phyloP scores from a whole-genome alignment of 2,329 filamentous ascomycete species.

The Talaromyces sp. region DNA sequence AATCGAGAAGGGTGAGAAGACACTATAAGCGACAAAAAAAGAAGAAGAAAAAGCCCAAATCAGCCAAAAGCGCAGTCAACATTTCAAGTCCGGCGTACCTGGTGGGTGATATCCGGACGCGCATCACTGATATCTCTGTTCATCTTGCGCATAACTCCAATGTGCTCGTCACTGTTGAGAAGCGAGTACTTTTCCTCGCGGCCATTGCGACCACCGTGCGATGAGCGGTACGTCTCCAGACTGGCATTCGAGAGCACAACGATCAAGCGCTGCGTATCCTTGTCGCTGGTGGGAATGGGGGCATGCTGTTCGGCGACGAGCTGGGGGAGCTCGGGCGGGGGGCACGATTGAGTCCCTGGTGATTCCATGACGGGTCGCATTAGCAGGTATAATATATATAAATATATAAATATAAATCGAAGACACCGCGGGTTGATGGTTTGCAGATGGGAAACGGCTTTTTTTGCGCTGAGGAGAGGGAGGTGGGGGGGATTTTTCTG shows the following conservation, averaged over 20 bases:
- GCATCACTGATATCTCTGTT: slow-evolving; percentile 97
- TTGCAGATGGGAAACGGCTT: neutral
- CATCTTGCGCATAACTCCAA: slow-evolving; percentile 99
- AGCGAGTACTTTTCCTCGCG: slow-evolving; percentile 95
- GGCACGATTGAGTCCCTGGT: slow-evolving; percentile 87
- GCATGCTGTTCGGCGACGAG: slow-evolving; percentile 89
- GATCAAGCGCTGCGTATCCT: slow-evolving; percentile 85
- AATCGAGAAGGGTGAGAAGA: slow-evolving; percentile 92
- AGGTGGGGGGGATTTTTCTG: neutral
- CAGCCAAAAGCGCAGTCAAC: slow-evolving; percentile 7
- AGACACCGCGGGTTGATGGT: too few relatives aligned
- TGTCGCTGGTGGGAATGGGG: slow-evolving; percentile 79
- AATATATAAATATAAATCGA: too few relatives aligned
- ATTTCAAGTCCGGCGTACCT: slow-evolving; percentile 54
- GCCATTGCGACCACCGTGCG: slow-evolving; percentile 61
- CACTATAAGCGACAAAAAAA: slow-evolving; percentile 58
- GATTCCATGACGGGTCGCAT: slow-evolving; percentile 5
- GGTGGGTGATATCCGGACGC: slow-evolving; percentile 94
- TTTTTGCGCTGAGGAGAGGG: neutral
- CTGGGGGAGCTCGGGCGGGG: slow-evolving; percentile 83
- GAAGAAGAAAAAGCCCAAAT: slow-evolving; percentile 2
- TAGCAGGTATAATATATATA: neutral
- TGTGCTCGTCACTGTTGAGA: slow-evolving; percentile 98
- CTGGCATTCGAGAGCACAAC: slow-evolving; percentile 96
- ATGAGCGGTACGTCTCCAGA: slow-evolving; percentile 93